phyloP scores from a whole-genome alignment of 2,329 filamentous ascomycete genomes.

The Sclerotinia trifoliorum region DNA sequence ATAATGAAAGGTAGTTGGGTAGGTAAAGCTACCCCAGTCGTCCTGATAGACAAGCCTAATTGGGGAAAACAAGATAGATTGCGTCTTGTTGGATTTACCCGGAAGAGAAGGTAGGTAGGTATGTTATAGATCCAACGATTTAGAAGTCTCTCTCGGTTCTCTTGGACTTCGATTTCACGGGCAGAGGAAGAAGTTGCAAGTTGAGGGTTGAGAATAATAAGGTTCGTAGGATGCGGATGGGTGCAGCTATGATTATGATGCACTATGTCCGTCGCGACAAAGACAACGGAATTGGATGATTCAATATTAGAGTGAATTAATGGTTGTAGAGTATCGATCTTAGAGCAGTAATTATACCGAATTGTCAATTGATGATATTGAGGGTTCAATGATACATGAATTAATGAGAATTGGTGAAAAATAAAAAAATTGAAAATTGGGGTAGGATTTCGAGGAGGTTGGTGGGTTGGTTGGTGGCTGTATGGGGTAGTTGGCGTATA shows the following conservation, averaged over 20 bases:
- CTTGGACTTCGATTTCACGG: neutral
- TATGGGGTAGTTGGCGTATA: neutral
- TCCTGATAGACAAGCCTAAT: neutral
- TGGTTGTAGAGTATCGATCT: neutral
- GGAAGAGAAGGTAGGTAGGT: neutral
- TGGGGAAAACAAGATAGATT: neutral
- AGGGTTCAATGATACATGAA: neutral
- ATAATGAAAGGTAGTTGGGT: constrained; percentile 20
- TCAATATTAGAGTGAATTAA: constrained; percentile 19
- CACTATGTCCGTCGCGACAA: constrained; percentile 18
- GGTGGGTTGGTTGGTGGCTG: neutral
- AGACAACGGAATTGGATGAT: constrained; percentile 20
- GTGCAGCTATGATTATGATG: neutral
- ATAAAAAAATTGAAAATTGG: neutral
- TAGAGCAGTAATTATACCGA: neutral
- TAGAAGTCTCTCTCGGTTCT: neutral
- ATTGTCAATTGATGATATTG: neutral
- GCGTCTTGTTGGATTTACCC: neutral
- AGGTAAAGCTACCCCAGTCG: constrained; percentile 9
- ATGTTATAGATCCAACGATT: neutral
- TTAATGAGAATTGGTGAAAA: neutral
- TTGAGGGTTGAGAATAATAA: neutral
- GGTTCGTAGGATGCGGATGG: constrained; percentile 12
- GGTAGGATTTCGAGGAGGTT: constrained; percentile 7
- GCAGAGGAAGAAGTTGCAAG: neutral